These are phyloP conservation scores for Thermochaetoides thermophila DNA, from an alignment of 495 filamentous ascomycete genomes.

Conservation along the genomic window DNA sequence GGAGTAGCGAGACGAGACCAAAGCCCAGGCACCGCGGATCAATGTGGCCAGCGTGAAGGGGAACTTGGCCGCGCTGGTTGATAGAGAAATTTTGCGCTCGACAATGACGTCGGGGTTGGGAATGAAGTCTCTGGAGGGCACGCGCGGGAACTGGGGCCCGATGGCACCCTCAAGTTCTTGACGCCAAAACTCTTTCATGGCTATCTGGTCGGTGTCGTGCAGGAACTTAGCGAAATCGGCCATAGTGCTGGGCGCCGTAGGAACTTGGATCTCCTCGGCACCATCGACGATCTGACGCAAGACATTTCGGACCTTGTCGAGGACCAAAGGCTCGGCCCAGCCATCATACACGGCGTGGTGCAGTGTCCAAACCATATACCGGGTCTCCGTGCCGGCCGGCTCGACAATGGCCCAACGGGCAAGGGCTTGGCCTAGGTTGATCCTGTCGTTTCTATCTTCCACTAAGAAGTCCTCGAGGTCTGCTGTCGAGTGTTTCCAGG, in stretches of 20 bases:
- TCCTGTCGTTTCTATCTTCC: slow-evolving; percentile 14
- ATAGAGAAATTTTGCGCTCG: slow-evolving; percentile 5
- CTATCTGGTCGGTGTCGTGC: slow-evolving; percentile 5
- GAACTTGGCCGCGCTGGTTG: slow-evolving; percentile 1
- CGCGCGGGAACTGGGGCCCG: slow-evolving; percentile 11
- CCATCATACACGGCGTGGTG: slow-evolving; percentile 55
- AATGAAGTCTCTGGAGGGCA: slow-evolving; percentile 10
- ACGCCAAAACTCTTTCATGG: slow-evolving; percentile 6
- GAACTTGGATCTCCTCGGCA: no score
- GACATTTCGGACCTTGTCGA: slow-evolving; percentile 5
- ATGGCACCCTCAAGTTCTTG: slow-evolving; percentile 5
- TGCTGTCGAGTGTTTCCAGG: slow-evolving; percentile 24
- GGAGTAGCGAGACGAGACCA: slow-evolving; percentile 23
- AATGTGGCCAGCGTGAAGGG: slow-evolving; percentile 16
- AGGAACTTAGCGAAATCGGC: slow-evolving; percentile 29
- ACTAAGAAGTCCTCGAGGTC: slow-evolving; percentile 32
- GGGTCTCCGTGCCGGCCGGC: not conserved
- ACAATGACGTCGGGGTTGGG: slow-evolving; percentile 4
- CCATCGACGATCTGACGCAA: no score
- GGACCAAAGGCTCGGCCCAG: slow-evolving; percentile 35
- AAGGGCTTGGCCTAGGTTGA: slow-evolving; percentile 9
- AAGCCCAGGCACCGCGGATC: slow-evolving; percentile 30
- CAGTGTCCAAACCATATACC: slow-evolving; percentile 25
- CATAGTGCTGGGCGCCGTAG: slow-evolving; percentile 1
- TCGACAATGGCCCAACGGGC: slow-evolving; percentile 14